These are phyloP conservation scores for Neurospora sp. DNA, from an alignment of 2,329 filamentous ascomycete genomes.

Conservation along the genomic window DNA sequence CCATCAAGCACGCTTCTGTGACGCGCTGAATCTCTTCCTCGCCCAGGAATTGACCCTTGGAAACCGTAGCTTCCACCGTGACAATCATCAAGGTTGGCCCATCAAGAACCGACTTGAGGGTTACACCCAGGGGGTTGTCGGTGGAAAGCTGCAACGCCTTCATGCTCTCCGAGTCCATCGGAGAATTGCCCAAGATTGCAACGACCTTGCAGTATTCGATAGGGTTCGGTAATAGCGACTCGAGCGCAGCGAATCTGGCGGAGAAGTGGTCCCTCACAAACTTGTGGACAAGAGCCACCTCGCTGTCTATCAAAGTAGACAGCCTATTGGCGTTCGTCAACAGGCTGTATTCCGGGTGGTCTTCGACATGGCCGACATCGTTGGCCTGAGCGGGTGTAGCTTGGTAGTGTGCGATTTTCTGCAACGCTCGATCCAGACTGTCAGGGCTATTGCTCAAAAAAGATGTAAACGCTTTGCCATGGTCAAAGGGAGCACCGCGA, in stretches of 20 bases:
- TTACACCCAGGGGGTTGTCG: constrained; percentile 66
- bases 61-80: constrained; percentile 86
- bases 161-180: constrained; percentile 72
- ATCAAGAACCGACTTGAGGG: constrained; percentile 73
- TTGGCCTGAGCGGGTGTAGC: constrained; percentile 55
- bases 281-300: constrained; percentile 90
- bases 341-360: constrained; percentile 84
- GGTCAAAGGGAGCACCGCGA: constrained; percentile 12
- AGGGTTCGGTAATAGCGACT: constrained; percentile 80
- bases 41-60: constrained; percentile 67
- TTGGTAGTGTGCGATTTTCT: constrained; percentile 77
- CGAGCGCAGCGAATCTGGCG: constrained; percentile 83
- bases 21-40: constrained; percentile 66
- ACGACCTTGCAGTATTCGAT: constrained; percentile 94
- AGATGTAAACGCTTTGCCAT: constrained; percentile 53
- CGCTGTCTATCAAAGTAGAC: constrained; percentile 86
- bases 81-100: constrained; percentile 92
- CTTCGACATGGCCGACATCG: constrained; percentile 71
- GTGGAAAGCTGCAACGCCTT: constrained; percentile 66
- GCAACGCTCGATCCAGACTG: constrained; percentile 38
- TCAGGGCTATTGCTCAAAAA: constrained; percentile 57
- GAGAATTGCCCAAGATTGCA: constrained; percentile 83
- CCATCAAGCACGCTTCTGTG: constrained; percentile 73
- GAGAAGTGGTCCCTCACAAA: constrained; percentile 96
- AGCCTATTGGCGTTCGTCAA: constrained; percentile 81